Base-by-base conservation (phyloP, 2,329 filamentous ascomycete genomes). In the Stachybotrys echinatus region DNA sequence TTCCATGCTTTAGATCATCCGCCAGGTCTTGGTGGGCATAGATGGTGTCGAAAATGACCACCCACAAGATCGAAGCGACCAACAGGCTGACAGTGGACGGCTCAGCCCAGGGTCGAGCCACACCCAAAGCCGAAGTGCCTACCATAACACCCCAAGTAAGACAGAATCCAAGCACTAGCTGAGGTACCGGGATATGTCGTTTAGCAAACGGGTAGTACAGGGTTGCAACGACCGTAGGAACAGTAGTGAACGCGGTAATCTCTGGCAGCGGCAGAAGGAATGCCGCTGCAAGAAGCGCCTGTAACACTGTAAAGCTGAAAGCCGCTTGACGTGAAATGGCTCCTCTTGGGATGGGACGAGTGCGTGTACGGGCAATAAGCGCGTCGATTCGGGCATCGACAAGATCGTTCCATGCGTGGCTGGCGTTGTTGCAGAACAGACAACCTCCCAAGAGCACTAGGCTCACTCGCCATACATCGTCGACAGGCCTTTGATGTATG, bases 201-300 rank as follows among this genome's bases (percentile, higher is more conserved):
- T 70, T 70, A 2, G 64, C 62, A 42, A 54, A 67, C 1, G 67
- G 67, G 54, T 70, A 70, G 52, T 65, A 65, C 4, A 50, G 48
- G 8, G 59, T 63, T 2, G 53, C 59, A 22, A 63, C 40, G 42
- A 65, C 61, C 39, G 55, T 64, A 1, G 62, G 58, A 14, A 66
- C 44, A 19, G 58, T 56, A 31, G 58, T 58, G n/a, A 61, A 47
- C 0, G 56, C 57, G 46, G 58, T 60, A 22, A 52, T 58, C 3
- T 57, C 55, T 49, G 63, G 54, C 14, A 59, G 48, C 6, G 10
- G 12, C 7, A 4, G n/a, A 4, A 45, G 42, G 27, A 45, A 23
- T 6, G 58, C 52, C 20, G 64, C 45, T 44, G 62, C 60, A 4
- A 50, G 48, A 7, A 56, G 57, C 0, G 59, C 59, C 50, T 68